Base-by-base conservation (phyloP, 352 stramenopile species). In the Globisporangium takayamanum region DNA sequence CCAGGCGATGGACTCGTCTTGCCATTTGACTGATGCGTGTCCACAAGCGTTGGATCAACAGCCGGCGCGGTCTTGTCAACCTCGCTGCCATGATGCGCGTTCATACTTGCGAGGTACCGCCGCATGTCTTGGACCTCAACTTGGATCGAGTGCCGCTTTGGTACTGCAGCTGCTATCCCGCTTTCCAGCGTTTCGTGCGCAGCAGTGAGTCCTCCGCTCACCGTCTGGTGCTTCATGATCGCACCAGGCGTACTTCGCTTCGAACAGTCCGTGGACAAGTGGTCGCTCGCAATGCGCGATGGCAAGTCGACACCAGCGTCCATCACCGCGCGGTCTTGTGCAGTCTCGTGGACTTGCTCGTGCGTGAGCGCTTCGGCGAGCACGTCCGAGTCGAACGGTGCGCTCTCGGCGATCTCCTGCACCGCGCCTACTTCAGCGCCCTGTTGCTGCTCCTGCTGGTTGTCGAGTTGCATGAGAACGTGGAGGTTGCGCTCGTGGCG, bases 401-500 rank as follows among this genome's bases (percentile, higher is more conserved):
- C 30, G n/a, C 37, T 12, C 2, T 18, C 16, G 10, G 37, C 37
- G 22, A 62, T 44, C 25, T 28, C 18, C 6, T 52, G 41, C 22
- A 63, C 50, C 6, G 18, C 18, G 44, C 28, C n/a, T 2, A 16
- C 15, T 49, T 3, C 30, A 1, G n/a, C 26, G 6, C 36, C 52
- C 18, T 28, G 36, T 25, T 42, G 42, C 18, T 44, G 30, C 28
- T 57, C 15, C n/a, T 45, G 22, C 26, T 64, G 42, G 22, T 47
- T 22, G 22, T 53, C 33, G 20, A 56, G 36, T 15, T 46, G 8
- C 15, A 33, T 30, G 39, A 61, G 30, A 5, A 46, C 54, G 11
- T 55, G 20, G n/a, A 66, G 54, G 16, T 57, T 66, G 26, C 28
- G 52, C 14, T 60, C 37, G n/a, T 66, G 59, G 14, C 46, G 45